A percentile compares a stretch with the other conserved stretches of the same genome.
Evolutionary conservation across 164 flowering plant genomes (phyloP).

Genomic region (Euptelea pleiosperma): DNA sequence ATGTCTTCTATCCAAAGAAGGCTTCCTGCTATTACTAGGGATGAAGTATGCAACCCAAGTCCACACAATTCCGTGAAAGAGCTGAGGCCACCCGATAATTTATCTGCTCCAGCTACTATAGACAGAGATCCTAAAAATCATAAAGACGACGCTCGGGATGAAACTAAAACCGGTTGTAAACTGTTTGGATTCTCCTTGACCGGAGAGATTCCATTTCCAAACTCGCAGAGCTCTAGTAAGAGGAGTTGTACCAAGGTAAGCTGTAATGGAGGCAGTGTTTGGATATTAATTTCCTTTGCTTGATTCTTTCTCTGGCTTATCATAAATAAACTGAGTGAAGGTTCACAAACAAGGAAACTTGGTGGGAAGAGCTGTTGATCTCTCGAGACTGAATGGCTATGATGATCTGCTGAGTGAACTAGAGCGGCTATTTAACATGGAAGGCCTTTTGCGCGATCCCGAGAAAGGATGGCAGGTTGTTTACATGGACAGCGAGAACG

Average conservation of each 20-base stretch:
- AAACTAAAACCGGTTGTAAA: conserved; percentile 40
- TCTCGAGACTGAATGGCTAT: conserved; percentile 66
- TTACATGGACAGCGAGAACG: conserved; percentile 84
- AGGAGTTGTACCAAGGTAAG: conserved; percentile 91
- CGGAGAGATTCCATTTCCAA: conserved; percentile 37
- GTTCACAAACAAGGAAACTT: conserved; percentile 94
- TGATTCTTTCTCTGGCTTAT: conserved; percentile 16
- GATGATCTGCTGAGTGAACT: conserved; percentile 62
- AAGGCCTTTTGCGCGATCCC: conserved; percentile 68
- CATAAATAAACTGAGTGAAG: conserved; percentile 33
- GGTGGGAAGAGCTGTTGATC: conserved; percentile 90
- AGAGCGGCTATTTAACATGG: conserved; percentile 81
- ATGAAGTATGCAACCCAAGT: conserved; percentile 23
- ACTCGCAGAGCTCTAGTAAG: conserved; percentile 42
- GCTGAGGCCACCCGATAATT: conserved; percentile 23
- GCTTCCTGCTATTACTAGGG: conserved; percentile 11
- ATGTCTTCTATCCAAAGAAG: conserved; percentile 27
- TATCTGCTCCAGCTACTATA: conserved; percentile 22
- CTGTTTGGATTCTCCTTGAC: conserved; percentile 76
- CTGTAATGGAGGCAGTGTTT: conserved; percentile 1
- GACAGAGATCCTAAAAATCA: conserved; percentile 18
- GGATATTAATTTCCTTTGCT: conserved; percentile 2
- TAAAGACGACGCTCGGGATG: conserved; percentile 30
- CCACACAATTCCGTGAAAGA: conserved; percentile 19
- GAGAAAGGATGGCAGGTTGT: conserved; percentile 78